Conservation (phyloP, 2,329 filamentous ascomycete genomes). For the Aureobasidium leucospermi region DNA sequence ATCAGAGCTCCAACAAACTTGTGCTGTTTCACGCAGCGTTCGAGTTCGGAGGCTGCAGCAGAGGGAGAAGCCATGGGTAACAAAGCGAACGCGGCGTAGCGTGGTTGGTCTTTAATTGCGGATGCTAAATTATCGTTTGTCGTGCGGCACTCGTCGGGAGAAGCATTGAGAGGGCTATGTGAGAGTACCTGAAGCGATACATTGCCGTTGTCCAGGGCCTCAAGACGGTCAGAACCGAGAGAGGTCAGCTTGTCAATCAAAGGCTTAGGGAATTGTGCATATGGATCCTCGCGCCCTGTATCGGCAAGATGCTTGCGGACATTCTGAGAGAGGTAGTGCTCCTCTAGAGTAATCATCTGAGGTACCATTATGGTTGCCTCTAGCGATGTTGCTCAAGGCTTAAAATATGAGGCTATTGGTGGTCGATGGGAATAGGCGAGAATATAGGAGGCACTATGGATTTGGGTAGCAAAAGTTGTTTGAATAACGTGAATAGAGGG, state of each 20-base stretch:
- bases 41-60: conserved; percentile 27
- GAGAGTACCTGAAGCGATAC: conserved; percentile 30
- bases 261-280: not conserved
- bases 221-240: conserved; percentile 23
- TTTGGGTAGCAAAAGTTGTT: too few relatives aligned
- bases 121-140: conserved; percentile 29
- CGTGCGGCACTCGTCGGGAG: conserved; percentile 21
- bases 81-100: conserved; percentile 29
- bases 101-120: conserved; percentile 21
- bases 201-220: conserved; percentile 27
- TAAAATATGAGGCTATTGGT: too few relatives aligned
- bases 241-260: conserved; percentile 21
- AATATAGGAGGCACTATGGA: too few relatives aligned
- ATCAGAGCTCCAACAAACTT: conserved; percentile 31
- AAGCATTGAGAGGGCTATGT: conserved; percentile 26
- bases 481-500: too few relatives aligned
- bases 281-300: conserved; percentile 10
- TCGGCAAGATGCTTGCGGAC: conserved; percentile 5
- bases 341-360: conserved; percentile 30
- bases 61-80: conserved; percentile 27
- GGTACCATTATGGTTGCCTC: conserved; percentile 21
- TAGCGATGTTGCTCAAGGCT: too few relatives aligned
- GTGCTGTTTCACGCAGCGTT: conserved; percentile 25
- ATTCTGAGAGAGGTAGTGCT: conserved; percentile 28
- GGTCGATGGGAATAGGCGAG: too few relatives aligned